A percentile compares a stretch with the other conserved stretches of the same genome.
Conservation (phyloP, 2,329 filamentous ascomycete genomes). For the Phialemoniopsis sp. region DNA sequence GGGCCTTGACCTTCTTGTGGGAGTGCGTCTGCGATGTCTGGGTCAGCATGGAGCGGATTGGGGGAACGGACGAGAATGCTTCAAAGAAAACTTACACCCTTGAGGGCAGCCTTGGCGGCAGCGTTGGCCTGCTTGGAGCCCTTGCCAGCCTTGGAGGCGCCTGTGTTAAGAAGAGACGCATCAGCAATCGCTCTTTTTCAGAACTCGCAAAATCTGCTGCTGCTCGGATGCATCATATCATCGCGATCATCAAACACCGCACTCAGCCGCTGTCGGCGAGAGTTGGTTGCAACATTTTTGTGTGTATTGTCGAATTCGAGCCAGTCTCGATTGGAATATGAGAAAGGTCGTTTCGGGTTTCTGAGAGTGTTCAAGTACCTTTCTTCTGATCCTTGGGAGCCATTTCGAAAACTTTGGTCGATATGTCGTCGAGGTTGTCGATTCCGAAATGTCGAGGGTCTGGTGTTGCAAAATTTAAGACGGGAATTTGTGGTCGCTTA, state of each 20-base stretch:
- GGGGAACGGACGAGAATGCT: constrained; percentile 5
- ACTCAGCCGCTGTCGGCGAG: constrained; percentile 9
- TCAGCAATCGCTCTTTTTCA: constrained; percentile 68
- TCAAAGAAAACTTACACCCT: constrained; percentile 71
- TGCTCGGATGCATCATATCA: constrained; percentile 53
- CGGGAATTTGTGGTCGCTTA: constrained; percentile 8
- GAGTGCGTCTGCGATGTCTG: constrained; percentile 37
- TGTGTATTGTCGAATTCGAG: too few species aligned
- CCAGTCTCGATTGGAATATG: background rate
- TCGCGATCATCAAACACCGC: constrained; percentile 5
- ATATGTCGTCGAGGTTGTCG: constrained; percentile 1
- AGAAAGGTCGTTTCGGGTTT: too few species aligned
- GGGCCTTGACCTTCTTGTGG: constrained; percentile 90
- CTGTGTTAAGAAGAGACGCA: constrained; percentile 49
- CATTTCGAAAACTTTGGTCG: constrained; percentile 19
- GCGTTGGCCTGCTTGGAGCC: constrained; percentile 82
- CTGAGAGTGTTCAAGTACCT: constrained; percentile 25
- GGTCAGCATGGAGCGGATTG: background rate
- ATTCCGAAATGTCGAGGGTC: background rate
- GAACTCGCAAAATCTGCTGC: constrained; percentile 76
- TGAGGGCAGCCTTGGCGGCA: constrained; percentile 93
- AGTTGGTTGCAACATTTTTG: constrained; percentile 5
- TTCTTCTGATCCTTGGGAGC: constrained; percentile 33
- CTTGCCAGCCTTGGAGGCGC: constrained; percentile 52
- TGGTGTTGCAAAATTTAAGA: background rate